Conservation (phyloP, 108 stramenopile species). For the Pelagomonas calceolata region DNA sequence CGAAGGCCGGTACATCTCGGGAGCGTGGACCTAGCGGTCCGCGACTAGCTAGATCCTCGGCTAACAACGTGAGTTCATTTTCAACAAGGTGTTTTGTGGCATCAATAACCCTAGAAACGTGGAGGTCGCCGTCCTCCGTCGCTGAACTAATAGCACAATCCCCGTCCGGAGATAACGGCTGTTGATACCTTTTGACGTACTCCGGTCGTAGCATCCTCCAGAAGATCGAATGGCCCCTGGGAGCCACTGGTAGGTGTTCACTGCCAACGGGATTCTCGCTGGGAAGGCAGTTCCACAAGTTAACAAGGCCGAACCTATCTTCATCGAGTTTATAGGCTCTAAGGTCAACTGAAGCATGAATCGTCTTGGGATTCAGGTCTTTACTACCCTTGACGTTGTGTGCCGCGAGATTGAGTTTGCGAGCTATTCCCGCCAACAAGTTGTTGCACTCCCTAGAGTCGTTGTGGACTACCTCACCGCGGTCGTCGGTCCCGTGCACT, state of each 20-base stretch:
- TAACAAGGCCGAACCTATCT: constrained; percentile 23
- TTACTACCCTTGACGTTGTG: constrained; percentile 30
- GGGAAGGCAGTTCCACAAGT: constrained; percentile 39
- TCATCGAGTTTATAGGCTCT: constrained; percentile 22
- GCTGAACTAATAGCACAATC: constrained; percentile 18
- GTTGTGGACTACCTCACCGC: constrained; percentile 20
- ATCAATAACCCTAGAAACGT: constrained; percentile 12
- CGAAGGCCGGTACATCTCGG: not conserved
- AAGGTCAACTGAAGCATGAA: constrained; percentile 12
- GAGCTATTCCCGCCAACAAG: constrained; percentile 3
- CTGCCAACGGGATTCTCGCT: constrained; percentile 33
- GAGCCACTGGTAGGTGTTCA: constrained; percentile 27
- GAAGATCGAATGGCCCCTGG: constrained; percentile 36
- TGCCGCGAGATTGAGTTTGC: constrained; percentile 14
- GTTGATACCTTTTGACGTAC: constrained; percentile 20
- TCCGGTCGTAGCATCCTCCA: constrained; percentile 49
- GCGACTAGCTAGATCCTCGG: constrained; percentile 23
- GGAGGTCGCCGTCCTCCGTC: constrained; percentile 30
- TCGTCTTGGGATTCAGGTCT: constrained; percentile 17
- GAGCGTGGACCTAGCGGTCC: not conserved
- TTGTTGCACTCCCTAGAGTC: constrained; percentile 1
- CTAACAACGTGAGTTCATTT: constrained; percentile 28
- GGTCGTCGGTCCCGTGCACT: constrained; percentile 34
- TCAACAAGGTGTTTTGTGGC: constrained; percentile 27
- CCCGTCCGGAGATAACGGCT: constrained; percentile 37